Base-by-base conservation (phyloP, 345 rosid species). In the Kernera saxatilis region DNA sequence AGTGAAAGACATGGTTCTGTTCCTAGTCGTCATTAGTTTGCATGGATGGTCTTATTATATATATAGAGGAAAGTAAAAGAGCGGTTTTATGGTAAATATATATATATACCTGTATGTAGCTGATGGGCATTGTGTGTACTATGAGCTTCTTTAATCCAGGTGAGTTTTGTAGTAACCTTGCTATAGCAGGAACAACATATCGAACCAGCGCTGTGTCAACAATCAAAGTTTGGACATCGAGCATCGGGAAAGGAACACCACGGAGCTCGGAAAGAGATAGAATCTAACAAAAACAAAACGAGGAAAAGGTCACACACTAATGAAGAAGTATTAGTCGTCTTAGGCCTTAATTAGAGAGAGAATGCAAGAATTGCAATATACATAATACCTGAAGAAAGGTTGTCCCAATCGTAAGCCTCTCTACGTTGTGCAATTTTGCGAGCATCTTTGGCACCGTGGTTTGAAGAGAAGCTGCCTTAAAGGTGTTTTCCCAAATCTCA, bases 101-200 rank as follows among this genome's bases (percentile, higher is more conserved):
- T 55, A 29, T 8, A 30, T 0, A 17, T 29, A 32, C 40, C 60
- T 2, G 0, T 27, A 26, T 27, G 35, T 7, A 6, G 32, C 6
- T 8, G 11, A 4, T 1, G 64, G 2, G 0, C 6, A 3, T 14
- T 43, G 60, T 33, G 27, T 74, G 41, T 41, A 52, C 48, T 1
- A 25, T 69, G 23, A 79, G 63, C 62, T 70, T 64, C 66, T 75
- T 45, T 14, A 75, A 60, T 25, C 41, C n/a, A 37, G 57, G 67
- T 35, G 71, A 62, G 18, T 50, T 70, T 19, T 44, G 67, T 35
- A 79, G 67, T n/a, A 59, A 52, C 22, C 6, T 59, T 27, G 37
- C 70, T 1, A 64, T 65, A 22, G 67, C 74, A 35, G 65, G 68
- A 29, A 59, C 33, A 12, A 36, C 43, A 69, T 56, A 40, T 30